A percentile compares a stretch with the other conserved stretches of the same genome.
phyloP scores from a whole-genome alignment of 305 asterid species.

The Salvia sclarea region DNA sequence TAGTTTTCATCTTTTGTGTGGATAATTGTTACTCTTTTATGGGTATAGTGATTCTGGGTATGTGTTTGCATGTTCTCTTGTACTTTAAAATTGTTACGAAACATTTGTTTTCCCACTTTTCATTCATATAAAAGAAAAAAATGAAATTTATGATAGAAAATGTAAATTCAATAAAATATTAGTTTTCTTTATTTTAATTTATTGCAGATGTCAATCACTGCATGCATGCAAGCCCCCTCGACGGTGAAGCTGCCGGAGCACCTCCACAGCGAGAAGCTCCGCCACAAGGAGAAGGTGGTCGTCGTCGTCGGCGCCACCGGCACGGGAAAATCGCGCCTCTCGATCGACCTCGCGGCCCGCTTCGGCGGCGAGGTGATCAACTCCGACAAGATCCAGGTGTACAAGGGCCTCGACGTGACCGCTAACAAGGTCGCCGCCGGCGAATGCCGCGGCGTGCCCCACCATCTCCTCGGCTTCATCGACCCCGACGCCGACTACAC shows the following conservation, averaged over 20 bases:
- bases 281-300: conserved; percentile 8
- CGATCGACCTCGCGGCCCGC: background rate
- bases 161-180: too few species aligned
- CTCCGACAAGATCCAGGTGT: conserved; percentile 9
- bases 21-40: too few species aligned
- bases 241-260: conserved; percentile 5
- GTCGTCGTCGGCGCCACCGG: conserved; percentile 12
- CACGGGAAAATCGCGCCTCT: conserved; percentile 12
- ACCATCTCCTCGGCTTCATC: conserved; percentile 13
- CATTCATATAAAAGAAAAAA: too few species aligned
- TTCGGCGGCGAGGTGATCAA: conserved; percentile 22
- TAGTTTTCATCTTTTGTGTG: too few species aligned
- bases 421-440: background rate
- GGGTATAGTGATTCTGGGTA: too few species aligned
- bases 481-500: background rate
- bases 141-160: too few species aligned
- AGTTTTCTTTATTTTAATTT: too few species aligned
- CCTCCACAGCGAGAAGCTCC: background rate
- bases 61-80: too few species aligned
- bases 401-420: conserved; percentile 1
- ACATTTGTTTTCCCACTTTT: too few species aligned
- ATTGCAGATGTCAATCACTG: background rate
- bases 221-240: conserved; percentile 3
- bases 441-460: conserved; percentile 1
- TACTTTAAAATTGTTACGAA: too few species aligned